Conservation (phyloP, 2,329 filamentous ascomycete genomes). For the Thielaviopsis punctulata region DNA sequence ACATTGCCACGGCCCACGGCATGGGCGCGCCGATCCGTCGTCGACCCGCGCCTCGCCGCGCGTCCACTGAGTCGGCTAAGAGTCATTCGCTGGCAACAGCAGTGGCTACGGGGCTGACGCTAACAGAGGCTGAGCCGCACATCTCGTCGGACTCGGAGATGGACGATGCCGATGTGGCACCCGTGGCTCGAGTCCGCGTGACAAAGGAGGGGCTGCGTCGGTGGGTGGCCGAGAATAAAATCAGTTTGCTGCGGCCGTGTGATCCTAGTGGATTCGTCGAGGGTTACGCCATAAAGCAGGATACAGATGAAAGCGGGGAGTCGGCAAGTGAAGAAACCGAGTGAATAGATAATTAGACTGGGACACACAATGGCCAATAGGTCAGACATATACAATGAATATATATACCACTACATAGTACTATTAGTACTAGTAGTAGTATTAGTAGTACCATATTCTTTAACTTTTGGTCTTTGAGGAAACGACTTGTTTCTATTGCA, state of each 20-base stretch:
- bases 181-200: slow-evolving; percentile 30
- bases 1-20: slow-evolving; percentile 43
- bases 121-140: slow-evolving; percentile 14
- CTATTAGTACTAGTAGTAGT: too few species aligned
- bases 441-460: too few species aligned
- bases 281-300: slow-evolving; percentile 38
- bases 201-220: slow-evolving; percentile 40
- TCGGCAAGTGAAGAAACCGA: not conserved
- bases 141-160: not conserved
- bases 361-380: not conserved
- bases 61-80: not conserved
- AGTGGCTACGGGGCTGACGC: not conserved
- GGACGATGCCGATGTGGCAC: not conserved
- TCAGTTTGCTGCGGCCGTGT: slow-evolving; percentile 49
- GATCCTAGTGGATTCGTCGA: slow-evolving; percentile 59
- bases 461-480: too few species aligned
- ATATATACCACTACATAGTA: not conserved
- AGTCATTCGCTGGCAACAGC: not conserved
- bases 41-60: slow-evolving; percentile 4
- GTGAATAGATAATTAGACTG: not conserved
- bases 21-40: slow-evolving; percentile 20
- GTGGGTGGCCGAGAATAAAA: slow-evolving; percentile 47
- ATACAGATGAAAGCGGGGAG: slow-evolving; percentile 13
- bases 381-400: not conserved
- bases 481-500: slow-evolving; percentile 5